Base-by-base conservation (phyloP, 805 yeast genomes). In the Grigorovia jiainica region DNA sequence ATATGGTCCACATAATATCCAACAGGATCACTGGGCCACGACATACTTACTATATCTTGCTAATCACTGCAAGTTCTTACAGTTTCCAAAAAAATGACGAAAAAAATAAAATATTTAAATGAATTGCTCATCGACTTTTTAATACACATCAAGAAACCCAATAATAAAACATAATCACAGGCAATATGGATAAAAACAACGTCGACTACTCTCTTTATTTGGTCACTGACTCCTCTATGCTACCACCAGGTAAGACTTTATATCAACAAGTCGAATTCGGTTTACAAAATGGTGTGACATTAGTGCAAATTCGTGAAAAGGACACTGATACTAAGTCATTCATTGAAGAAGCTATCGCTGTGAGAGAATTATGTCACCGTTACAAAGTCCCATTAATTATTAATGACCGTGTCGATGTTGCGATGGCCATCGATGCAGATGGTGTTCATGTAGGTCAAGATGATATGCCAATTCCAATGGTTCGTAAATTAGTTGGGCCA, bases 401-500 rank as follows among this genome's bases (percentile, higher is more conserved):
- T 54, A 86, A 87, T 51, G 96, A 87, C 54, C 66, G 96, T 40
- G 72, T 86, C 2, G 97, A 87, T 55, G 86, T 89, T 10, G 96
- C 95, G 0, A 64, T 89, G 35, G 96, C 96, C 0, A 70, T 86
- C 43, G 92, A 75, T 50, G 95, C 95, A 2, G 95, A 86, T 48
- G 95, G 95, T 29, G 81, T 89, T 7, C 97, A 87, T 64, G 85
- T 87, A 17, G 97, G 97, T 0, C 96, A 87, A 59, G 87, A 80
- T 41, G 97, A 87, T 56, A 84, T 87, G 85, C 65, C 68, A 3
- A 61, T 62, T 7, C 50, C 52, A 1, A 51, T 70, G 31, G 92
- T 76, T 1, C 63, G 96, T 30, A 54, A 66, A 51, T 54, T 86
- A 25, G 60, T 87, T 10, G 95, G 96, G 0, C 75, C 79, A 0